Conservation (phyloP, 768 basidiomycete species). For the Agaricus sinodeliciosus region DNA sequence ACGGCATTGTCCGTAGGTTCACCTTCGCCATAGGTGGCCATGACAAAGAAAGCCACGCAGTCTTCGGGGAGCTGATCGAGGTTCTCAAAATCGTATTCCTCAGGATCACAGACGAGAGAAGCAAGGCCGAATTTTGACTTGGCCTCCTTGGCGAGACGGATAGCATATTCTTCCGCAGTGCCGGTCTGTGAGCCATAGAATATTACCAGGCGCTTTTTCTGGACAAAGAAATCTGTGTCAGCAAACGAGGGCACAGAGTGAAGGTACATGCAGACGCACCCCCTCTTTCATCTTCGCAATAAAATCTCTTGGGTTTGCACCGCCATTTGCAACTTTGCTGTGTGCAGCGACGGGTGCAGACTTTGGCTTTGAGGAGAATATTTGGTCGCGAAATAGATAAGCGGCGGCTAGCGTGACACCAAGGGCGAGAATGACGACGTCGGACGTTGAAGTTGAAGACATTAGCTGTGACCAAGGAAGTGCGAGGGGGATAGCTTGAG, state of each 20-base stretch:
- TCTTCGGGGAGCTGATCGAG: conserved; percentile 88
- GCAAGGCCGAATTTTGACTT: conserved; percentile 94
- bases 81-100: conserved; percentile 98
- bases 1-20: conserved; percentile 99
- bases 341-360: conserved; percentile 31
- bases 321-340: conserved; percentile 53
- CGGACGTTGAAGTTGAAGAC: conserved; percentile 61
- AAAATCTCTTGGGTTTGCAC: conserved; percentile 90
- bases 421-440: conserved; percentile 63
- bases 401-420: conserved; percentile 71
- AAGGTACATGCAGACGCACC: conserved; percentile 41
- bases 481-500: conserved; percentile 31
- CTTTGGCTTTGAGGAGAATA: conserved; percentile 68
- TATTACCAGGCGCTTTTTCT: conserved; percentile 97
- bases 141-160: conserved; percentile 95
- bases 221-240: conserved; percentile 10
- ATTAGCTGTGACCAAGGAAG: conserved; percentile 31
- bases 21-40: conserved; percentile 98
- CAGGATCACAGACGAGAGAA: conserved; percentile 95
- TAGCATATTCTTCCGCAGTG: conserved; percentile 97
- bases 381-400: conserved; percentile 80
- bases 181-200: conserved; percentile 99
- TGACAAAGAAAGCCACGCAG: conserved; percentile 85
- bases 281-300: conserved; percentile 90
- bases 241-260: conserved; percentile 4